Base-by-base conservation (phyloP, 1,284 basidiomycete species). In the Caloboletus inedulis region DNA sequence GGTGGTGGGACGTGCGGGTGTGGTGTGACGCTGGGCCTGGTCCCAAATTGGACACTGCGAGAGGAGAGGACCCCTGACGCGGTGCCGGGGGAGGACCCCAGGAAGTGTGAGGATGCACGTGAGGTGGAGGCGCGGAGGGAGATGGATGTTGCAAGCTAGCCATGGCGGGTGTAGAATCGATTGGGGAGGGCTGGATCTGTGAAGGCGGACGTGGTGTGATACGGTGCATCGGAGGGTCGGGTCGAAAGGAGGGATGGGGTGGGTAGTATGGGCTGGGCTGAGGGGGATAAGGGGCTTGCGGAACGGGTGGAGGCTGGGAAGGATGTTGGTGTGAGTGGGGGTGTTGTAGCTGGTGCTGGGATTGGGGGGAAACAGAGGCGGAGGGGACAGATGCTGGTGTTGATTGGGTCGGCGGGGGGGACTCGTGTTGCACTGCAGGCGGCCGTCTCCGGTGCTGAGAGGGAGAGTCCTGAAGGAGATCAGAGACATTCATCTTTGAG, bases 391-490 rank as follows among this genome's bases (percentile, higher is more conserved):
- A 63, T 59, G 58, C 2, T 0, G 57, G 16, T 0, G 53, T 33
- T 29, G 63, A 61, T 56, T 55, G 60, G 49, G 64, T 16, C 1
- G 54, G 55, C 12, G 63, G 61, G 2, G 59, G 42, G 0, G 64
- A 52, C 10, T 56, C 72, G 66, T 43, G 69, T 54, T 56, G 64
- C 35, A 45, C 29, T 3, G 56, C n/a, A 12, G 69, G 58, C 1
- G 66, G 68, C 0, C 67, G 58, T 53, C 66, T 52, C 68, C 74
- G 62, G 76, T 59, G 66, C 35, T 77, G 83, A 0, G 84, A 85
- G 40, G 86, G 86, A 0, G 85, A 81, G 68, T 85, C 84, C 62
- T 85, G 83, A 31, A 89, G 73, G 52, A 89, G 79, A 59, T 76
- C 80, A 39, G 82, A 81, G 60, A 89, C 82, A 71, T 89, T 86